Base-by-base conservation (phyloP, 2,329 filamentous ascomycete species). In the Lecanicillium sp. region DNA sequence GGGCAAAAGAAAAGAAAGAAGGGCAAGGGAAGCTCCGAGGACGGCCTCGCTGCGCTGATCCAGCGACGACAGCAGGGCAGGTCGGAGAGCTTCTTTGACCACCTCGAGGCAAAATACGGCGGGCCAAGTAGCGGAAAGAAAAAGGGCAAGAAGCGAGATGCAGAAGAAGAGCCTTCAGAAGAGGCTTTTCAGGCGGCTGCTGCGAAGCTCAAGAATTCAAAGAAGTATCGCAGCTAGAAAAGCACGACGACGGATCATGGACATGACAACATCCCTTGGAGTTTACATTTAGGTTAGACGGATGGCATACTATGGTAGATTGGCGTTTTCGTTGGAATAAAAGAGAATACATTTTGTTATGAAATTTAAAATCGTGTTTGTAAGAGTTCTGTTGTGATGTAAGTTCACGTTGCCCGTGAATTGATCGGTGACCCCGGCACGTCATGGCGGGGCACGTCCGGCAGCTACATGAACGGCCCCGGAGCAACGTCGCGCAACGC, bases 61-160 rank as follows among this genome's bases (percentile, higher is more conserved):
- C 73, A 75, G 54, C 70, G 75, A 52, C 75, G 82, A 33, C 83
- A 92, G 56, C 70, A 81, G 48, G 71, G 72, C 30, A 68, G 83
- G 25, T 59, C 58, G 5, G 68, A 63, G 19, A 67, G 65, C 28
- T 87, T 94, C 55, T 64, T 94, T 17, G 83, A 85, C 45, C 67
- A 74, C 35, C 60, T 95, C 35, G 85, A 85, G 42, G 83, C 80
- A 35, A 94, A 90, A 62, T 94, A 94, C 56, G 64, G 67, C 7
- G 54, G 55, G 12, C 53, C 52, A 35, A 51, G 54, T 30, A 33
- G 20, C 2, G 34, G 32, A 12, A 25, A 35, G 17, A 35, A 20
- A 37, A 65, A 68, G 43, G 48, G 55, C 0, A 70, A 68, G 59
- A 67, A 71, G 47, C 63, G 60, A 18, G 57, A 53, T 1, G 67